Conservation (phyloP, 208 protist genomes). For the Crithidia fasciculata region DNA sequence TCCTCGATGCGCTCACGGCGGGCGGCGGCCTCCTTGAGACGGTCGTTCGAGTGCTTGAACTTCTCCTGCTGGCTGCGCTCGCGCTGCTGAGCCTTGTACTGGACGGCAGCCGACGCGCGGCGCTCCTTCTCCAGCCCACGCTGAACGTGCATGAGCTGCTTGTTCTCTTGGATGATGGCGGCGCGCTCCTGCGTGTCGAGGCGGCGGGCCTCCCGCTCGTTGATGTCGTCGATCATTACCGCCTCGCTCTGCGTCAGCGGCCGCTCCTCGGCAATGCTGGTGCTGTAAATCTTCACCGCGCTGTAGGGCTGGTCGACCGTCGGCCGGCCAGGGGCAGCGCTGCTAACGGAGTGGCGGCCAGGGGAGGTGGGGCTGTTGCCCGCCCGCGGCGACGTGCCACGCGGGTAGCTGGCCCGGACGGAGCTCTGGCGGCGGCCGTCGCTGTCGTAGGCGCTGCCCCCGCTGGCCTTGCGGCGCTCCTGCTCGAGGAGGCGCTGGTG, state of each 20-base stretch:
- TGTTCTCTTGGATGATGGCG: conserved; percentile 37
- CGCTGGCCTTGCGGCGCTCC: conserved; percentile 28
- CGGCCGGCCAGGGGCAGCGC: conserved; percentile 14
- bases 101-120: conserved; percentile 20
- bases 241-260: conserved; percentile 40
- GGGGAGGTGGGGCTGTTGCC: conserved; percentile 11
- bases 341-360: conserved; percentile 19
- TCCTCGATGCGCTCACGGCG: conserved; percentile 35
- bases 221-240: conserved; percentile 57
- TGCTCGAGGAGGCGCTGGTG: conserved; percentile 35
- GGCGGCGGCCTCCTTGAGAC: conserved; percentile 27
- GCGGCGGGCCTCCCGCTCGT: conserved; percentile 55
- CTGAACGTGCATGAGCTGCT: conserved; percentile 43
- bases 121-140: conserved; percentile 39
- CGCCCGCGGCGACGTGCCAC: conserved; percentile 33
- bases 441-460: conserved; percentile 17
- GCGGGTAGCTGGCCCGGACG: background rate
- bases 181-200: conserved; percentile 48
- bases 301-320: conserved; percentile 26
- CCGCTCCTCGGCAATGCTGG: conserved; percentile 46
- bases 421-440: conserved; percentile 20
- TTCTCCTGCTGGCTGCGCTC: conserved; percentile 35
- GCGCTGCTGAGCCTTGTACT: conserved; percentile 36
- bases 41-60: conserved; percentile 33
- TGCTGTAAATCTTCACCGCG: conserved; percentile 56